Base-by-base conservation (phyloP, 306 rosid genomes). In the Rosa multiflora region DNA sequence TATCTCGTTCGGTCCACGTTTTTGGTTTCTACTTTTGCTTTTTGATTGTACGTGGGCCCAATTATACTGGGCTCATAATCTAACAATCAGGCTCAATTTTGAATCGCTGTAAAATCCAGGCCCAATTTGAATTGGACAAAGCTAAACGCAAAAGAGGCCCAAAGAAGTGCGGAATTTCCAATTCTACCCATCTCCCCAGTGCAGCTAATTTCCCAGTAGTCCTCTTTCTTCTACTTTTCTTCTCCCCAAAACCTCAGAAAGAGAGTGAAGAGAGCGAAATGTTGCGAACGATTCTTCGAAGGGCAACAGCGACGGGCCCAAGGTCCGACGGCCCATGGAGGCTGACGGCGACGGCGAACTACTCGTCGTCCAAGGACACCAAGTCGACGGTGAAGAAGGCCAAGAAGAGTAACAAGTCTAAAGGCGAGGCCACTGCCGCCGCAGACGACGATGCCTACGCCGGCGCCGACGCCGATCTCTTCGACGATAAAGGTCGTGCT, bases 401-500 rank as follows among this genome's bases (percentile, higher is more conserved):
- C 51, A 88, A 83, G 82, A 82, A 88, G 84, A 67, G 77, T 73
- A 87, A 80, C 77, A 87, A 88, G 67, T 75, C 80, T 56, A 86
- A 85, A 67, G 85, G 80, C 20, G 78, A 63, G 12, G 66, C 74
- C 20, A 79, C 74, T 7, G 48, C 79, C 44, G 72, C 86, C 49
- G 76, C 81, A 35, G 46, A 81, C 51, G 66, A 49, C 23, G 83
- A 79, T 6, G 37, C 35, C 2, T 17, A 76, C 23, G 62, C 70
- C 73, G 81, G 86, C 73, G 42, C 81, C 15, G 95, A 88, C 68
- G 78, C 85, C 11, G 85, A 77, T 9, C 70, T 84, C 69, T 76
- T 80, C 49, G 94, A 88, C 18, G 86, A 80, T 1, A 90, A 87
- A 42, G 84, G 86, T 2, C 97, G 99, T 9, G 76, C 81, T 11